A percentile compares a stretch with the other conserved stretches of the same genome.
Conservation (phyloP, 371 early-diverging fungal genomes). For the Zychaea mexicana region DNA sequence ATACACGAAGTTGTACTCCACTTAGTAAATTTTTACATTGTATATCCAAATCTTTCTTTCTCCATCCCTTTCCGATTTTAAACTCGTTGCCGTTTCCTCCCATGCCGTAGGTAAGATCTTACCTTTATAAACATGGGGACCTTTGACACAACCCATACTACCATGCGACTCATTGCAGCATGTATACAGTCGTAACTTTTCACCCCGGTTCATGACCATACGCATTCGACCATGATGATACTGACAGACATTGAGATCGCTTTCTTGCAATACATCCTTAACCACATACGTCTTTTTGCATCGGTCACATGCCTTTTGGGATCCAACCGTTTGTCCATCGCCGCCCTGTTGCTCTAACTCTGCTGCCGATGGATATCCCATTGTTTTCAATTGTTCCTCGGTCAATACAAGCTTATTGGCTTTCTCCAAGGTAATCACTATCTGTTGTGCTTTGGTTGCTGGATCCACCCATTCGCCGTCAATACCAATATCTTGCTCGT, state of each 20-base stretch:
- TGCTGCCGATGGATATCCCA: conserved; percentile 44
- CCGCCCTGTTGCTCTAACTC: conserved; percentile 12
- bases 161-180: conserved; percentile 52
- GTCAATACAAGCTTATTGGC: conserved; percentile 16
- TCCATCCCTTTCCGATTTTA: too few relatives aligned
- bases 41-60: too few relatives aligned
- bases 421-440: background rate
- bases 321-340: conserved; percentile 17
- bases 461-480: conserved; percentile 53
- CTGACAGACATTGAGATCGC: conserved; percentile 36
- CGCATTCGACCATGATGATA: conserved; percentile 45
- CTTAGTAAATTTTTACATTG: too few relatives aligned
- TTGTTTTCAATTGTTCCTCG: conserved; percentile 24
- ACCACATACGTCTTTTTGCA: conserved; percentile 48
- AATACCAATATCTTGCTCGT: conserved; percentile 44
- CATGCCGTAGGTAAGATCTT: background rate
- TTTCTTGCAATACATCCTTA: conserved; percentile 29
- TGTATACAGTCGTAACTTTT: conserved; percentile 21
- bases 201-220: conserved; percentile 32
- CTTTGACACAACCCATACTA: conserved; percentile 49
- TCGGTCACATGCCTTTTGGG: conserved; percentile 43
- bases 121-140: conserved; percentile 57
- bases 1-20: background rate
- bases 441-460: conserved; percentile 8
- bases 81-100: too few relatives aligned